Evolutionary conservation across 805 yeast genomes (phyloP).

Genomic region (Blastobotrys chiropterorum): DNA sequence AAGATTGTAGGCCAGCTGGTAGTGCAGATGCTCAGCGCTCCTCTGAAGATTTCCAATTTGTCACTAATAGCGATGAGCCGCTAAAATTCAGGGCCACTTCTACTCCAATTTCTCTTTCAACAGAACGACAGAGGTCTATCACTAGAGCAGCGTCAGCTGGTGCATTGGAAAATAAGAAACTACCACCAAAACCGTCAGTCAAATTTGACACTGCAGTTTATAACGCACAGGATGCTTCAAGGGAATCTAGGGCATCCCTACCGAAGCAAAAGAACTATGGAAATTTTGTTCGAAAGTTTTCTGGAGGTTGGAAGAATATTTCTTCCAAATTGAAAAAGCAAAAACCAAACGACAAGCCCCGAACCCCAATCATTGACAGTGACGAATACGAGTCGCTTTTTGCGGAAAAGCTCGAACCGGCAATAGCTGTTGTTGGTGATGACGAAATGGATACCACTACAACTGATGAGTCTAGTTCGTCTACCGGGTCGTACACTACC

Average conservation of each 20-base stretch:
- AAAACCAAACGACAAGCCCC: background rate
- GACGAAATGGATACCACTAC: background rate
- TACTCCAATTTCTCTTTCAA: background rate
- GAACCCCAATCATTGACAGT: background rate
- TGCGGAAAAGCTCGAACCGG: constrained; percentile 4
- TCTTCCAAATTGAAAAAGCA: constrained; percentile 1
- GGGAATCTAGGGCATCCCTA: background rate
- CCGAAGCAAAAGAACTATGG: background rate
- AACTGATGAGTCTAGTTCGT: background rate
- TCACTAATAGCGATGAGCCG: background rate
- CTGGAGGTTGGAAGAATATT: constrained; percentile 12
- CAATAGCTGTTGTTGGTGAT: background rate
- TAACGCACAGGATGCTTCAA: background rate
- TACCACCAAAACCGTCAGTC: background rate
- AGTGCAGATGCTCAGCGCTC: background rate
- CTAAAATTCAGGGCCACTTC: background rate
- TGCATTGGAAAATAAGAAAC: background rate
- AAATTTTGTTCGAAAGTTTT: constrained; percentile 11
- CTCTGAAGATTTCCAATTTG: background rate
- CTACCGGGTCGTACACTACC: background rate
- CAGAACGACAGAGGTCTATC: background rate
- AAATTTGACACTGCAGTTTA: background rate
- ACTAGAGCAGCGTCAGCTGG: background rate
- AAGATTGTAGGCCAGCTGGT: too few species aligned
- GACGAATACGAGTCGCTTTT: constrained; percentile 7